Conservation (phyloP, 129 eudicot species). For the Arctium lappa region DNA sequence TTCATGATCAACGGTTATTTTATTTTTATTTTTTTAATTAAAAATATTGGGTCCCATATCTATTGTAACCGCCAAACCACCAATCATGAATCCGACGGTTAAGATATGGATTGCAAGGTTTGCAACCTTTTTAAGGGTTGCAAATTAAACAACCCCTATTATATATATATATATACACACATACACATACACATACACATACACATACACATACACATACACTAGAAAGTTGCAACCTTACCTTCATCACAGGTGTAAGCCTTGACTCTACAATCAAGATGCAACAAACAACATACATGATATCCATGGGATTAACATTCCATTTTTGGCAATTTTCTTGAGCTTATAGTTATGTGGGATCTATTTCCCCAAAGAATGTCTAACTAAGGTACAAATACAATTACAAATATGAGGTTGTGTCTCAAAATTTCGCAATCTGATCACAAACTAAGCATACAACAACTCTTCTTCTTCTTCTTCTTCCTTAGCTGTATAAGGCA, state of each 20-base stretch:
- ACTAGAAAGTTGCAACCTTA: background rate
- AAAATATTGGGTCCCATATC: no score
- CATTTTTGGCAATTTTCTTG: constrained; percentile 1
- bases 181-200: no score
- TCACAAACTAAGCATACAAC: constrained; percentile 56
- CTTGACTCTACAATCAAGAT: background rate
- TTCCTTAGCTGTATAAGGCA: constrained; percentile 51
- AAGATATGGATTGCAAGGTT: no score
- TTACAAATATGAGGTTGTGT: background rate
- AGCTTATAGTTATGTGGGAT: constrained; percentile 1
- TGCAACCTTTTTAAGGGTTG: no score
- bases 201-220: background rate
- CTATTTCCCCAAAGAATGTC: constrained; percentile 23
- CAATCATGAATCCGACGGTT: no score
- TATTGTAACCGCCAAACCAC: no score
- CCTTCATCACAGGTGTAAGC: background rate
- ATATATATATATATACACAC: no score
- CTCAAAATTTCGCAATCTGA: background rate
- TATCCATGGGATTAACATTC: background rate
- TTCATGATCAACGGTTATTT: no score
- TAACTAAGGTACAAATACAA: background rate
- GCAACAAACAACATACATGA: background rate
- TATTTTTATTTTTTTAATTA: no score
- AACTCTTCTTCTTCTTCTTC: constrained; percentile 40
- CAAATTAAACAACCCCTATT: no score